A percentile compares a stretch with the other conserved stretches of the same genome.
These are phyloP conservation scores for Nepenthes alata DNA, from an alignment of 179 eudicot species.

Conservation along the genomic window DNA sequence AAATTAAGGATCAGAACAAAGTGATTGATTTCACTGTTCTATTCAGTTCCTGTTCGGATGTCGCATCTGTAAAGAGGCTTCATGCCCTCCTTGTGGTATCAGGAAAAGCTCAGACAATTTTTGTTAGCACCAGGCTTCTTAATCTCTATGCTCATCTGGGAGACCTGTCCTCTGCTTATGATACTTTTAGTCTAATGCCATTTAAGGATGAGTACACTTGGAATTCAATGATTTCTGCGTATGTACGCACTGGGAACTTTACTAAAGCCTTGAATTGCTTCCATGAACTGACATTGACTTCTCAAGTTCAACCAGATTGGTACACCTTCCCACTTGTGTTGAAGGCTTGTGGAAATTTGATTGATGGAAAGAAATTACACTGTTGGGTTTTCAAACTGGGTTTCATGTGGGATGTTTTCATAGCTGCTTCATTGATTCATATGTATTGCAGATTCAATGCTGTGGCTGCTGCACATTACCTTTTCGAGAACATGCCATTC, in stretches of 20 bases:
- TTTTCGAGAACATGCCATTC: slow-evolving; percentile 33
- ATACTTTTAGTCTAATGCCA: slow-evolving; percentile 19
- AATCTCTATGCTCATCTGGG: slow-evolving; percentile 35
- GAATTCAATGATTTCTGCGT: slow-evolving; percentile 42
- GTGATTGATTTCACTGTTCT: slow-evolving; percentile 25
- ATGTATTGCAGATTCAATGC: slow-evolving; percentile 26
- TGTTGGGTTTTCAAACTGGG: slow-evolving; percentile 30
- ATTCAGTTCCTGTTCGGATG: slow-evolving; percentile 22
- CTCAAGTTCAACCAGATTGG: slow-evolving; percentile 30
- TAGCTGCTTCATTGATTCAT: slow-evolving; percentile 43
- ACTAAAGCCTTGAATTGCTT: slow-evolving; percentile 26
- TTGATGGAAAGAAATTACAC: slow-evolving; percentile 29
- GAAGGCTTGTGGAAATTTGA: slow-evolving; percentile 32
- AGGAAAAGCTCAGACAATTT: slow-evolving; percentile 26
- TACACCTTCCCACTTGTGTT: slow-evolving; percentile 45
- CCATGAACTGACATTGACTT: slow-evolving; percentile 16
- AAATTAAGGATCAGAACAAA: slow-evolving; percentile 10
- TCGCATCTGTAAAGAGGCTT: slow-evolving; percentile 15
- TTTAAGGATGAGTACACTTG: slow-evolving; percentile 36
- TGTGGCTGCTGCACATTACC: slow-evolving; percentile 20
- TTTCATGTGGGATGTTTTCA: slow-evolving; percentile 39
- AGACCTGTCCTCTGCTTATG: slow-evolving; percentile 23
- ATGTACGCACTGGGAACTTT: slow-evolving; percentile 22
- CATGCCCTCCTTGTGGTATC: slow-evolving; percentile 38
- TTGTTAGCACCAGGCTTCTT: slow-evolving; percentile 31